phyloP scores from a whole-genome alignment of 1,139 yeast genomes.

The Debaryomyces subglobosus region DNA sequence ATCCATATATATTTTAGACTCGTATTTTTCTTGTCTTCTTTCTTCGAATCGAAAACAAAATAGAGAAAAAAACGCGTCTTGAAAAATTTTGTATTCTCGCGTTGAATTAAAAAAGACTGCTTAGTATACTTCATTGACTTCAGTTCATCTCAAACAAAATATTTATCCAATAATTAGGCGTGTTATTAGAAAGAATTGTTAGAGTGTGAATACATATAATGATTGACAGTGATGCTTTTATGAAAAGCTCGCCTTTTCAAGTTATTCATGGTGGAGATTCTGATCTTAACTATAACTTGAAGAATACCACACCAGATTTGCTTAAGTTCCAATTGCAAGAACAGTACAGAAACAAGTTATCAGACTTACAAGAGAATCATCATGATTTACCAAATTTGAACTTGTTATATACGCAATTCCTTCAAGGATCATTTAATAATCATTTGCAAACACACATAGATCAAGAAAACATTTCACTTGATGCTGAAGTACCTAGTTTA shows the following conservation, averaged over 20 bases:
- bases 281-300: constrained; percentile 27
- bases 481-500: constrained; percentile 23
- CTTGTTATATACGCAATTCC: constrained; percentile 25
- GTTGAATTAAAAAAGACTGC: not conserved
- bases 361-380: constrained; percentile 24
- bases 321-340: constrained; percentile 51
- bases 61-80: constrained; percentile 4
- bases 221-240: constrained; percentile 40
- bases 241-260: constrained; percentile 43
- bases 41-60: not conserved
- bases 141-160: not conserved
- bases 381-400: constrained; percentile 20
- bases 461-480: constrained; percentile 30
- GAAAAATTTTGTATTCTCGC: constrained; percentile 2
- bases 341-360: constrained; percentile 35
- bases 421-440: constrained; percentile 39
- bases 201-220: constrained; percentile 15
- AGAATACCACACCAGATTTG: constrained; percentile 46
- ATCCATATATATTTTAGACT: not conserved
- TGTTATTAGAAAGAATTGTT: not conserved
- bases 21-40: not conserved
- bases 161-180: not conserved
- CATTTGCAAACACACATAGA: constrained; percentile 41
- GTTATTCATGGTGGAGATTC: constrained; percentile 34
- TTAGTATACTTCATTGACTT: not conserved